A percentile compares a stretch with the other conserved stretches of the same genome.
Conservation (phyloP, 441 rosid species). For the Francoa sonchifolia region DNA sequence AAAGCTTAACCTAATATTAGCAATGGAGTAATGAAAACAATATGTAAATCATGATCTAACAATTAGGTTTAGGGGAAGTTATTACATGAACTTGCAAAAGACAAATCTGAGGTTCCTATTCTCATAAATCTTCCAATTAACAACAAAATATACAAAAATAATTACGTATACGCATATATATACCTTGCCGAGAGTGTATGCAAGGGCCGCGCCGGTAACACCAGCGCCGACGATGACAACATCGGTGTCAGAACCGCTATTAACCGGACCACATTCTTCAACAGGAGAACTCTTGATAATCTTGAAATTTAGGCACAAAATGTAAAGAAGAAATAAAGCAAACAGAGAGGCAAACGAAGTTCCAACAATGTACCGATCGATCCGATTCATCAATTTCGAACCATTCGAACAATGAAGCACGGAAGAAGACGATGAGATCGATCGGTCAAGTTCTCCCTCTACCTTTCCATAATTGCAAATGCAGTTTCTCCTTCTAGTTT, state of each 20-base stretch:
- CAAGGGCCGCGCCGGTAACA: slow-evolving; percentile 12
- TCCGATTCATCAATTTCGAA: slow-evolving; percentile 3
- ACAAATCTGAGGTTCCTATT: too few species aligned
- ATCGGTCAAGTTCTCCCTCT: neutral
- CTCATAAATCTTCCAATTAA: too few species aligned
- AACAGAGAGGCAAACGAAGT: slow-evolving; percentile 31
- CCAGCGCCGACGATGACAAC: slow-evolving; percentile 10
- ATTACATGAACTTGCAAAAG: too few species aligned
- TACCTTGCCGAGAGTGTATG: slow-evolving; percentile 9
- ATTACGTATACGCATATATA: neutral
- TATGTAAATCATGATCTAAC: too few species aligned
- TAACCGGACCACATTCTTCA: neutral
- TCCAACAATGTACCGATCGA: slow-evolving; percentile 21
- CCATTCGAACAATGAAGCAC: slow-evolving; percentile 1
- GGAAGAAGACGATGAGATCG: neutral
- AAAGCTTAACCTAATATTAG: too few species aligned
- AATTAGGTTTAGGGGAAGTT: too few species aligned
- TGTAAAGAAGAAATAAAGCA: slow-evolving; percentile 24
- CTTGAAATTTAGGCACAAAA: slow-evolving; percentile 15
- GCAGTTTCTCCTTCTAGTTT: neutral
- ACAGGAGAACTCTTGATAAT: neutral
- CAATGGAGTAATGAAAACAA: too few species aligned
- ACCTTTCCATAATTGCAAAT: slow-evolving; percentile 1
- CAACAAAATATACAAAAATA: too few species aligned
- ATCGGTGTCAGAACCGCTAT: neutral